Evolutionary conservation across 1,284 basidiomycete genomes (phyloP), one percentile per base, ranked within the genome.

Genomic region (Grifola frondosa): DNA sequence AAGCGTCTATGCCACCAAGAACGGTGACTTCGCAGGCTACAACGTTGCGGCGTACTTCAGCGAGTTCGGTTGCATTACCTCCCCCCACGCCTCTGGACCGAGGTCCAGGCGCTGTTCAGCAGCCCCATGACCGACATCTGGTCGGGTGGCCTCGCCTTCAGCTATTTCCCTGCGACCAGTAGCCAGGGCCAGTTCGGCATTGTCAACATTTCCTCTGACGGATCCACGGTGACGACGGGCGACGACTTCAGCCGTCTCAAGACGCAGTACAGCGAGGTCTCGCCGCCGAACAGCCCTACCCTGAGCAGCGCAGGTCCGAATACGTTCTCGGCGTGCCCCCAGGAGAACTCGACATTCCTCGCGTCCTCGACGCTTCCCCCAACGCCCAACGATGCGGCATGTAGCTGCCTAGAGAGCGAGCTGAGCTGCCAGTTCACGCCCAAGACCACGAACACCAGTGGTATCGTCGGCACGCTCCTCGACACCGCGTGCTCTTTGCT

Each of bases 121-220:
- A 58, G 72, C 9, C 68, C 85, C 16, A 89, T 93, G 77, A 77
- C 83, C 10, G 66, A 83, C 50, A 81, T 86, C 37, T 96, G 88
- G 80, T 92, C 89, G 22, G 93, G 92, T 45, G 93, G 89, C 37
- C 60, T 97, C 30, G 93, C 93, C 1, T 96, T 95, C 68, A 84
- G 83, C 34, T 90, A 90, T 64, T 93, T 95, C 76, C 84, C 87
- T 3, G 89, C 89, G 7, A 51, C 62, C 16, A 78, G 76, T 50
- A 69, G 65, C 13, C 68, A 73, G 42, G 85, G 87, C 38, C 73
- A 88, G 55, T 97, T 91, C 54, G 93, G 91, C 15, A 88, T 96
- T 74, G 85, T 91, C 50, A 86, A 74, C 16, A 75, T 96, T 50
- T 81, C 79, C 0, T 10, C 68, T 23, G 78, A 88, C 57, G 77